Evolutionary conservation across 495 filamentous ascomycete species (phyloP).

Genomic region (Penicillium desertorum): DNA sequence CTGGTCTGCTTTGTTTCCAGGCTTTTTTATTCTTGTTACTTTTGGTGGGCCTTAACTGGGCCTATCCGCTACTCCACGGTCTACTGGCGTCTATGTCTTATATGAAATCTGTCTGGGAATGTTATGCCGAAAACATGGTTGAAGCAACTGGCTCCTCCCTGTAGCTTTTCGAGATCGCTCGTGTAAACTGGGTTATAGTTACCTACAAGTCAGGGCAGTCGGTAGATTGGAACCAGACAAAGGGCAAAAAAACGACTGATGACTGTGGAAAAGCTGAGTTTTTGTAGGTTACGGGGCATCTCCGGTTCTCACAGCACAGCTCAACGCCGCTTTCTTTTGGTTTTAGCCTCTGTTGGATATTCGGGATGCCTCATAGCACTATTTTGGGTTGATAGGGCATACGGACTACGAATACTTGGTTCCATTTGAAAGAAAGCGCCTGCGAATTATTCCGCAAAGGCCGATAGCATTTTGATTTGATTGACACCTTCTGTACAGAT

Average conservation of each 20-base stretch:
- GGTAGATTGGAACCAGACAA: neutral
- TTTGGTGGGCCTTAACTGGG: conserved; percentile 5
- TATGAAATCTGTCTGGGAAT: conserved; percentile 3
- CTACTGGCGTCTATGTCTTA: conserved; percentile 3
- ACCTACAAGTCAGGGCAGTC: neutral
- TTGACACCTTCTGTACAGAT: conserved; percentile 14
- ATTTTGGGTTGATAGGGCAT: neutral
- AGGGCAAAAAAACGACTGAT: neutral
- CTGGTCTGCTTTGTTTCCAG: conserved; percentile 20
- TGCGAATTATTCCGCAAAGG: neutral
- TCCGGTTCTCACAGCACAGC: no score
- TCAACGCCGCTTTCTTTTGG: no score
- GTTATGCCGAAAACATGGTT: conserved; percentile 8
- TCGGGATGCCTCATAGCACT: neutral
- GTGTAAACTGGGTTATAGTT: neutral
- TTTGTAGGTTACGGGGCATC: neutral
- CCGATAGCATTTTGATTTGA: neutral
- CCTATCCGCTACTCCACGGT: conserved; percentile 13
- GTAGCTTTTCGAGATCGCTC: neutral
- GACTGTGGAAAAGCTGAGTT: neutral
- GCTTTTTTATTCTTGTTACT: neutral
- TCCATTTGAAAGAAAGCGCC: neutral
- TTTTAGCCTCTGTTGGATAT: neutral
- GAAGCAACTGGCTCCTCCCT: neutral
- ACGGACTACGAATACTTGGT: neutral